Evolutionary conservation across 371 early-diverging fungal species (phyloP).

Genomic region (Mortierella polycephala): DNA sequence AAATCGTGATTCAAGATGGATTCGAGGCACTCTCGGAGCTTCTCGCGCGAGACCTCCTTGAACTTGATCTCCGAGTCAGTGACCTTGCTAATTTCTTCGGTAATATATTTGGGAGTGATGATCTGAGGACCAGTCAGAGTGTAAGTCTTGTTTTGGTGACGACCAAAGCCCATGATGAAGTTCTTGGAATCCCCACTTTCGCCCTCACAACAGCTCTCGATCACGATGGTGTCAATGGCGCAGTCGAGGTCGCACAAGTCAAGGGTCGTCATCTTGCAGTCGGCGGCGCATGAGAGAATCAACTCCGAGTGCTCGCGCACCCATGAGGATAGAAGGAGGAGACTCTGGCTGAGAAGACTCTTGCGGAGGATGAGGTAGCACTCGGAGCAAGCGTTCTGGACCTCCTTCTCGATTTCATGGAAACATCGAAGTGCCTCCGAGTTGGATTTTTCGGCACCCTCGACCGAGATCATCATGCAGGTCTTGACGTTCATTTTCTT

Average conservation of each 20-base stretch:
- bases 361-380: conserved; percentile 33
- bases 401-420: conserved; percentile 23
- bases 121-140: conserved; percentile 36
- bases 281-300: conserved; percentile 9
- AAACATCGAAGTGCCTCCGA: conserved; percentile 20
- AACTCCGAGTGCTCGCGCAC: conserved; percentile 21
- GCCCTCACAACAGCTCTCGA: conserved; percentile 7
- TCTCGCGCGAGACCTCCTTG: conserved; percentile 33
- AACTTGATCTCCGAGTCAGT: conserved; percentile 23
- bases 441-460: conserved; percentile 15
- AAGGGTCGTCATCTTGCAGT: conserved; percentile 22
- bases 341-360: conserved; percentile 22
- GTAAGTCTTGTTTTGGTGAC: conserved; percentile 31
- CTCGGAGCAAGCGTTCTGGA: conserved; percentile 9
- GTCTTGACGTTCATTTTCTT: conserved; percentile 10
- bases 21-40: conserved; percentile 30
- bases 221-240: conserved; percentile 17
- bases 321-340: conserved; percentile 19
- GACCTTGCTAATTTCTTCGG: conserved; percentile 16
- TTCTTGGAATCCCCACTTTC: background rate
- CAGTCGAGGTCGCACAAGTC: conserved; percentile 28
- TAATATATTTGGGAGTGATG: conserved; percentile 18
- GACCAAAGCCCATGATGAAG: conserved; percentile 1
- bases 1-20: conserved; percentile 10
- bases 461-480: conserved; percentile 27